A percentile compares a stretch with the other conserved stretches of the same genome.
Conservation (phyloP, 257 asterid genomes). For the Gentiana macrophylla region DNA sequence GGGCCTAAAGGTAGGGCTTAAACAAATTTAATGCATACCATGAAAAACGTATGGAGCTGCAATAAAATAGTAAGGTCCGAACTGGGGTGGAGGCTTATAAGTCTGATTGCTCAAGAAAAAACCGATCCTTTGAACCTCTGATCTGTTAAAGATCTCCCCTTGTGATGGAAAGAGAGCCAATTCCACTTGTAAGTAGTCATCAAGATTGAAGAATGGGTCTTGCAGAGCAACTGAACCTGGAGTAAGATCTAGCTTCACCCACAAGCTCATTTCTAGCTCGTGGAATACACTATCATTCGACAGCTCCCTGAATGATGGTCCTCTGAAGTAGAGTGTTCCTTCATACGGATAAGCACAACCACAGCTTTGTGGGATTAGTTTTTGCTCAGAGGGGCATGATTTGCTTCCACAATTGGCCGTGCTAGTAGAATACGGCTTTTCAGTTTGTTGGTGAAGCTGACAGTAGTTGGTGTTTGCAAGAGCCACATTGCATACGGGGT, state of each 20-base stretch:
- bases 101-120: conserved; percentile 75
- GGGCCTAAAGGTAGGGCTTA: no score
- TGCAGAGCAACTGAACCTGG: conserved; percentile 81
- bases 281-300: conserved; percentile 66
- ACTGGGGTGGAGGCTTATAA: conserved; percentile 81
- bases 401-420: conserved; percentile 73
- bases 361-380: conserved; percentile 84
- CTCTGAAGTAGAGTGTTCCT: conserved; percentile 82
- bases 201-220: conserved; percentile 72
- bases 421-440: conserved; percentile 72
- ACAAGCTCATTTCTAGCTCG: conserved; percentile 74
- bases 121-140: conserved; percentile 72
- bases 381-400: conserved; percentile 48
- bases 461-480: conserved; percentile 49
- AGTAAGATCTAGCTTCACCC: conserved; percentile 64
- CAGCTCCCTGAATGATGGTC: conserved; percentile 72
- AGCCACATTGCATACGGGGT: conserved; percentile 62
- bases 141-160: conserved; percentile 52
- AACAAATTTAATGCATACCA: conserved; percentile 34
- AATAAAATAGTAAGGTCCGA: conserved; percentile 85
- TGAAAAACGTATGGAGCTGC: conserved; percentile 62
- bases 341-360: conserved; percentile 74
- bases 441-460: conserved; percentile 50
- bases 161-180: conserved; percentile 62
- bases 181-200: conserved; percentile 87